Base-by-base conservation (phyloP, 2,329 filamentous ascomycete species). In the Pyrenophora teres region DNA sequence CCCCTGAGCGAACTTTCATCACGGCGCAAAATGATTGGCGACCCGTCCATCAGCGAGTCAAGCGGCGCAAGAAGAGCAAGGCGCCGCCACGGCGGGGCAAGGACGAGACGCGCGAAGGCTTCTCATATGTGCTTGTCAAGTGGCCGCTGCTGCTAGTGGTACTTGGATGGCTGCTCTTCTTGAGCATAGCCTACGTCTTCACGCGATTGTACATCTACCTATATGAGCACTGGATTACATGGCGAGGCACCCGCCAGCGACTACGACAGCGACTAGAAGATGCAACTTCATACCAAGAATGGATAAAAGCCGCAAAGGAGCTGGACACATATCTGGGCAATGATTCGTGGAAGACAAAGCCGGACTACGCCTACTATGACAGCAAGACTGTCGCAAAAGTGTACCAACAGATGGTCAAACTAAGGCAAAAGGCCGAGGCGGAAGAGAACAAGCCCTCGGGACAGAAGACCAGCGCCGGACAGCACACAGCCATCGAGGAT, bases 11-110 rank as follows among this genome's bases (percentile, higher is more conserved):
- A 13, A 57, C 84, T 42, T 92, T 92, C 70, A 90, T 97, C 65
- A 89, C 90, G 3, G 93, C 94, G 35, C 85, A 95, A 69, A 96
- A 96, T 72, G 94, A 99, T 78, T 99, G 94, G 94, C 87, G 90
- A 13, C 94, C 94, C 0, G 85, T 97, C 10, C 87, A 89, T 62
- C 85, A 93, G 69, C 86, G 83, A 50, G 81, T 92, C 18, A 79
- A 80, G 51, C 70, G 72, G 54, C 66, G 65, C 25, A 69, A 77
- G 72, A 71, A 74, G 65, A 54, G 56, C 46, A 65, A 65, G 40
- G 62, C 68, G 36, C 65, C 71, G 56, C 77, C 74, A 56, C 74
- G 74, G 33, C 76, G 79, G 47, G 80, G 77, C 58, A 90, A 86
- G 67, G 94, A 99, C 71, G 94, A 99, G 79, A 97, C 93, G 2